phyloP scores from a whole-genome alignment of 1,284 basidiomycete species.

The Ustilago loliicola region DNA sequence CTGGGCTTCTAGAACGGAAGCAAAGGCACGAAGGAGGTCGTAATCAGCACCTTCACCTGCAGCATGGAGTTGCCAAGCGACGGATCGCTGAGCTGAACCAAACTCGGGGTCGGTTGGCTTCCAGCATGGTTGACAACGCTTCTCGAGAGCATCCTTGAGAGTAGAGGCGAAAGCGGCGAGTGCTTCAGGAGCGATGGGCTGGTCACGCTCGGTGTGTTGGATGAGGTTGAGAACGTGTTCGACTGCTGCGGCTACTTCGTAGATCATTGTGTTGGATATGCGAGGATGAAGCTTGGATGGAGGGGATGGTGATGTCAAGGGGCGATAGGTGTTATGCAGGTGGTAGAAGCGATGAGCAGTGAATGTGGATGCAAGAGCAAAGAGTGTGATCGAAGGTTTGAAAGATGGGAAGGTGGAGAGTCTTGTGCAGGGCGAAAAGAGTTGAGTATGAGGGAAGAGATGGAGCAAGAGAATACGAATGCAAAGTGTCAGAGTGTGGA shows the following conservation, averaged over 20 bases:
- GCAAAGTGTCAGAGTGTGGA: not conserved
- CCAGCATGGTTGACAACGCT: slow-evolving; percentile 48
- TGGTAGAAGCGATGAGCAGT: not conserved
- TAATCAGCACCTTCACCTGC: slow-evolving; percentile 54
- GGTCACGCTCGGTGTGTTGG: slow-evolving; percentile 8
- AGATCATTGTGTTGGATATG: slow-evolving; percentile 38
- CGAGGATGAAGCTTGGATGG: not conserved
- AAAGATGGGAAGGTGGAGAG: not conserved
- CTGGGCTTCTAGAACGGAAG: slow-evolving; percentile 25
- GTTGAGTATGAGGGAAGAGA: too few relatives aligned
- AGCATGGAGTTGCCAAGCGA: slow-evolving; percentile 57
- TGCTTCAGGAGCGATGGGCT: slow-evolving; percentile 23
- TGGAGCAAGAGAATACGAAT: not conserved
- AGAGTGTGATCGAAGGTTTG: not conserved
- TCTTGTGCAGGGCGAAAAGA: not conserved
- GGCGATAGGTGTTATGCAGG: slow-evolving; percentile 1
- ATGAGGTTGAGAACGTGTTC: slow-evolving; percentile 44
- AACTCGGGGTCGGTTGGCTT: slow-evolving; percentile 31
- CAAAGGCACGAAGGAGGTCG: slow-evolving; percentile 45
- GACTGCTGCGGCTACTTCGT: slow-evolving; percentile 54
- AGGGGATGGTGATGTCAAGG: not conserved
- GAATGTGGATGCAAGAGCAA: slow-evolving; percentile 1
- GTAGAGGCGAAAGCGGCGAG: slow-evolving; percentile 41
- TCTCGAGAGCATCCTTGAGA: slow-evolving; percentile 49
- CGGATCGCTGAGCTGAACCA: slow-evolving; percentile 47